Conservation (phyloP, 495 filamentous ascomycete genomes). For the Annulohypoxylon moriforme region DNA sequence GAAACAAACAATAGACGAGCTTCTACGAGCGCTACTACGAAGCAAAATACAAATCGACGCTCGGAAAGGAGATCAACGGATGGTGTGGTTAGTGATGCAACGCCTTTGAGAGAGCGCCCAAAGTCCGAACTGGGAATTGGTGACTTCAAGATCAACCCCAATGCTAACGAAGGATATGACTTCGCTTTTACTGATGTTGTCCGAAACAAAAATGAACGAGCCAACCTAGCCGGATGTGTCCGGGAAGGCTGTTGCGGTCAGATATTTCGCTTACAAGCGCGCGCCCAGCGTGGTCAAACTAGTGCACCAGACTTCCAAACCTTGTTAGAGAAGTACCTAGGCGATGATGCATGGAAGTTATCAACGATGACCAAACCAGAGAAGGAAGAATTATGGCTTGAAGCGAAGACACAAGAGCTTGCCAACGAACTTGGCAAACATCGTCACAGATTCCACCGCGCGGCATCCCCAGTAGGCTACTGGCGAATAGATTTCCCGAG, state of each 20-base stretch:
- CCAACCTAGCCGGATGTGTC: conserved; percentile 81
- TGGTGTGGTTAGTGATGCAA: not conserved
- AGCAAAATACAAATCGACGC: not conserved
- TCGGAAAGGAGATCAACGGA: conserved; percentile 44
- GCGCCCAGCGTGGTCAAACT: conserved; percentile 53
- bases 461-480: conserved; percentile 81
- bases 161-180: conserved; percentile 74
- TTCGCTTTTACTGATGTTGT: conserved; percentile 82
- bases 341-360: conserved; percentile 64
- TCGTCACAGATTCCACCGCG: conserved; percentile 75
- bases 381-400: conserved; percentile 67
- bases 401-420: conserved; percentile 74
- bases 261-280: conserved; percentile 73
- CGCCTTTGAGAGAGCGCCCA: conserved; percentile 62
- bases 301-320: conserved; percentile 58
- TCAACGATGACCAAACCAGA: conserved; percentile 61
- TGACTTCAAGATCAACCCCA: conserved; percentile 89
- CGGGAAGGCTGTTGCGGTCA: conserved; percentile 80
- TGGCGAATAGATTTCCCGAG: conserved; percentile 90
- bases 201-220: conserved; percentile 76
- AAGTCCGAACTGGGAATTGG: conserved; percentile 63
- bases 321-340: conserved; percentile 75
- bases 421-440: conserved; percentile 81
- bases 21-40: not conserved
- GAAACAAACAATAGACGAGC: not conserved